Conservation (phyloP, 2,329 filamentous ascomycete species). For the Colletotrichum trifolii region DNA sequence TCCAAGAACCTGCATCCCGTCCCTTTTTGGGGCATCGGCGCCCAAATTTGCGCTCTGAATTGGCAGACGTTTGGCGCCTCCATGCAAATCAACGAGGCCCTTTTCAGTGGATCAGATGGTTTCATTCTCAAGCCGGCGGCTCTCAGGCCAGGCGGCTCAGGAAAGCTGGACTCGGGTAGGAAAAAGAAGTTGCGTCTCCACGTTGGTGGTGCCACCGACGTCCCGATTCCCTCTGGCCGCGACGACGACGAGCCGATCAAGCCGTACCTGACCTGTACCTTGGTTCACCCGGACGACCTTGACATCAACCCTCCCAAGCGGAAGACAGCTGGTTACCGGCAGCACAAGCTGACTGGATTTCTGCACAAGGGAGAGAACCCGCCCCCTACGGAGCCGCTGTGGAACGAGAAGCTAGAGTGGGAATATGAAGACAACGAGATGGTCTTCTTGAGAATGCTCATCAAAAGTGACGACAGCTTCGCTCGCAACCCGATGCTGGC, state of each 20-base stretch:
- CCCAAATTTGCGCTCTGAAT: constrained; percentile 77
- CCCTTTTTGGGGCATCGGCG: constrained; percentile 74
- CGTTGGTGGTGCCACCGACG: constrained; percentile 70
- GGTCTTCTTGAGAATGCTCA: constrained; percentile 70
- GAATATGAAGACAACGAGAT: constrained; percentile 75
- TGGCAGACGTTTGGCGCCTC: constrained; percentile 75
- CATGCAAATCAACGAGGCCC: constrained; percentile 75
- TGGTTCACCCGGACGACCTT: constrained; percentile 67
- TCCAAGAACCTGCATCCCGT: constrained; percentile 73
- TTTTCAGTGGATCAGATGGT: constrained; percentile 73
- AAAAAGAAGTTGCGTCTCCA: constrained; percentile 65
- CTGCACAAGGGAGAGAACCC: constrained; percentile 69
- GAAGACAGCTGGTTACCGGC: constrained; percentile 71
- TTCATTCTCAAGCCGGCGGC: constrained; percentile 73
- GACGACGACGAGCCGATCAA: constrained; percentile 63
- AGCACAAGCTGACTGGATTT: constrained; percentile 65
- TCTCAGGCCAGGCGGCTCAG: constrained; percentile 66
- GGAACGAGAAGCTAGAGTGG: constrained; percentile 75
- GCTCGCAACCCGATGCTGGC: constrained; percentile 71
- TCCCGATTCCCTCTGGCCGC: constrained; percentile 64
- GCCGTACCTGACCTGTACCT: constrained; percentile 73
- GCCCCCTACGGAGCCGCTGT: constrained; percentile 69
- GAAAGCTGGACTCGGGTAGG: constrained; percentile 53
- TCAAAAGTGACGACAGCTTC: constrained; percentile 76
- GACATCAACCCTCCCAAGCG: constrained; percentile 64